A percentile compares a stretch with the other conserved stretches of the same genome.
Conservation (phyloP, 257 asterid genomes). For the Cruciata laevipes region DNA sequence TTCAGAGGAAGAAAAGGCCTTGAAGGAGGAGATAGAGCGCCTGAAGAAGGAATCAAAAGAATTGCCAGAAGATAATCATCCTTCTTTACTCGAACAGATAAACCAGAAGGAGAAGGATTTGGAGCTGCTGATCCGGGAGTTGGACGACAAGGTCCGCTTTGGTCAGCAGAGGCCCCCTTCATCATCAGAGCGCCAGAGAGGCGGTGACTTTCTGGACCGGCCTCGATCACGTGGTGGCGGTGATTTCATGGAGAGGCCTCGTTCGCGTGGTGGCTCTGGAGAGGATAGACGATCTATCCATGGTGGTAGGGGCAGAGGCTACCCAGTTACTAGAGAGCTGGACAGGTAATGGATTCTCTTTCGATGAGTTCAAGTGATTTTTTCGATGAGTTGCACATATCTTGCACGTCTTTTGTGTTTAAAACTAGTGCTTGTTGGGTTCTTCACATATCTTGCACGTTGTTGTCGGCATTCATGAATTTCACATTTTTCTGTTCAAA, state of each 20-base stretch:
- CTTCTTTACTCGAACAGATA: slow-evolving; percentile 37
- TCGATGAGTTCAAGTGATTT: too few species aligned
- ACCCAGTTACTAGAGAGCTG: slow-evolving; percentile 54
- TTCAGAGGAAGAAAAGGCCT: slow-evolving; percentile 76
- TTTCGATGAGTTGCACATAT: background rate
- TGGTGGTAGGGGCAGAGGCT: slow-evolving; percentile 85
- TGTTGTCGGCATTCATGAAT: too few species aligned
- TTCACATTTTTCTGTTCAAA: too few species aligned
- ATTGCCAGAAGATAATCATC: slow-evolving; percentile 41
- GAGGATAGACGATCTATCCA: slow-evolving; percentile 62
- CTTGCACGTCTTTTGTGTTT: background rate
- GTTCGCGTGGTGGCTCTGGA: slow-evolving; percentile 76
- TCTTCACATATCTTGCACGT: background rate
- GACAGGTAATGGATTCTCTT: slow-evolving; percentile 46
- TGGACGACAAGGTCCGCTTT: slow-evolving; percentile 82
- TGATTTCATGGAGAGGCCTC: slow-evolving; percentile 71
- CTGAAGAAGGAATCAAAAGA: slow-evolving; percentile 48
- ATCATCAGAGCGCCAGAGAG: slow-evolving; percentile 57
- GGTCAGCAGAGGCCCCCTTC: slow-evolving; percentile 69
- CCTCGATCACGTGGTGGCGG: slow-evolving; percentile 69
- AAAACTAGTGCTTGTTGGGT: background rate
- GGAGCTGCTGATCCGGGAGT: slow-evolving; percentile 52
- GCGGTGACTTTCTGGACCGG: slow-evolving; percentile 58
- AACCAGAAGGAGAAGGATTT: slow-evolving; percentile 56
- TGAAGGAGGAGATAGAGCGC: slow-evolving; percentile 68